Evolutionary conservation across 1,284 basidiomycete genomes (phyloP), one percentile per base, ranked within the genome.

Genomic region (Sporisorium graminicola): DNA sequence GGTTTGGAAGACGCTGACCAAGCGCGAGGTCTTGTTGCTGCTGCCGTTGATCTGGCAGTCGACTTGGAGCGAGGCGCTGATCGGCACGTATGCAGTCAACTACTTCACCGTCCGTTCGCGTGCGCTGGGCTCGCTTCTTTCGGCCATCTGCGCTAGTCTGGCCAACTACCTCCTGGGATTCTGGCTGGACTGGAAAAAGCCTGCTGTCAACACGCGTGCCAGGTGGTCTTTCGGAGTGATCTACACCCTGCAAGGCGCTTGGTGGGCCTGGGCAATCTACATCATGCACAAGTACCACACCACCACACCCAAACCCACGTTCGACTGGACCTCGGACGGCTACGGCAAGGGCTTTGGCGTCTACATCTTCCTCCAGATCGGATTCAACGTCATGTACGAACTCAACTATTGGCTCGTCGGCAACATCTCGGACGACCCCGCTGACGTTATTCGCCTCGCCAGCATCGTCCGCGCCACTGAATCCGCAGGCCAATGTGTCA

Each of bases 71-170:
- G 83, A 79, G 40, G 64, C 81, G 7, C 74, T 86, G 37, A 78
- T 82, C 12, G 80, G 81, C 3, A 82, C 83, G 2, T 86, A 83
- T 63, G 74, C 79, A n/a, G 78, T 79, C 16, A 83, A 80, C 18
- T 69, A 78, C 72, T 80, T 77, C 33, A 74, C 73, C 24, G 79
- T 79, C 4, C 62, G 82, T 13, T 63, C 76, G 24, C 70, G 86
- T 13, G 86, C 86, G 0, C 79, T 87, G n/a, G 85, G 83, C 16
- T 86, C 86, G 4, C 72, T 87, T 40, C 68, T 86, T 29, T 71
- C 75, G 9, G 86, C 86, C 8, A 53, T 86, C 43, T 42, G 80
- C 12, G 74, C 80, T 0, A 77, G 84, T 53, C 9, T 85, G 46
- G 67, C 68, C 72, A 86, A 86, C 79, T 81, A 80, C 33, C 6